Evolutionary conservation across 2,329 filamentous ascomycete genomes (phyloP), one percentile per base, ranked within the genome.

Genomic region (Stylonectria norvegica): DNA sequence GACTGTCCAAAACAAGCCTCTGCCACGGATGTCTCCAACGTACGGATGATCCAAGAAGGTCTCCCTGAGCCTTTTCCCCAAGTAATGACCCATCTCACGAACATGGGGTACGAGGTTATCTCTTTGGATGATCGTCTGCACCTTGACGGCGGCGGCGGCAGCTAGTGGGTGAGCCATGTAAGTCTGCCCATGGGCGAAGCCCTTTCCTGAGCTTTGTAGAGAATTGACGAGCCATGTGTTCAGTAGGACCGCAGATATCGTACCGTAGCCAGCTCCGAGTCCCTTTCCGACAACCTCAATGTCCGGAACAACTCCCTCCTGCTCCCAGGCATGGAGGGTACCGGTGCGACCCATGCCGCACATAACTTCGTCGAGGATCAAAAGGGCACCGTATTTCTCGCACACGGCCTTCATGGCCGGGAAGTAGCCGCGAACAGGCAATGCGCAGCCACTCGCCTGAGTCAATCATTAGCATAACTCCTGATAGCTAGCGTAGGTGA

Each of bases 241-340:
- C 14, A 52, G 5, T 4, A 52, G 14, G 2, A 48, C 47, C 1
- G 45, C 43, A 3, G 50, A 50, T 2, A 56, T 52, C 1, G 53
- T 44, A 0, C 48, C 53, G 5, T 57, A 56, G 2, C 53, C 53
- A 7, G 47, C 53, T 1, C 75, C 80, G 1, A 88, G 69, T 0
- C 78, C 79, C 59, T 87, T 88, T 0, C 78, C 84, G 8, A 85
- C 64, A 0, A 79, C 78, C 55, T 82, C 75, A 2, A 88, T 72
- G 52, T 88, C 83, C 0, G 83, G 83, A 8, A 56, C 49, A 0
- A 72, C 50, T 4, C n/a, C 68, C 67, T 83, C 75, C 33, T 81
- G 72, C 53, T 85, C 70, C 73, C 77, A 85, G 0, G 79, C 77
- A 60, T 86, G 75, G 50, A 85, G 61, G 5, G 69, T 76, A 0